These are phyloP conservation scores for Dipteronia sinensis DNA, from an alignment of 345 rosid species.

Conservation along the genomic window DNA sequence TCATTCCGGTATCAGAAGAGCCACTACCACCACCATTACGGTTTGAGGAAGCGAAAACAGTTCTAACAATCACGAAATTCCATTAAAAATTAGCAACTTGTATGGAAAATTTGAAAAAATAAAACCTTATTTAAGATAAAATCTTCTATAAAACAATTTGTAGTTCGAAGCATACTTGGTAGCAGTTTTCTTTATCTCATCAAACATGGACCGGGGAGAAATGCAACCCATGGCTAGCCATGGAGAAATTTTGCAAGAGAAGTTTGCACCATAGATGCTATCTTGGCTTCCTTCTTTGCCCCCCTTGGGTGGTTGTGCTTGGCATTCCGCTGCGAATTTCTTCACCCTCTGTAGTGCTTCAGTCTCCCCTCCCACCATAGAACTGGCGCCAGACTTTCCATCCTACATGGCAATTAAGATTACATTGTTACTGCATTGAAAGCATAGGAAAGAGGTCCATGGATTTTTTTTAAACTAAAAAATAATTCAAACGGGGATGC, in stretches of 20 bases:
- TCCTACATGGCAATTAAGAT: constrained; percentile 43
- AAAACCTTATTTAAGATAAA: not conserved
- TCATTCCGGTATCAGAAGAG: constrained; percentile 56
- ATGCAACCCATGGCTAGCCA: constrained; percentile 91
- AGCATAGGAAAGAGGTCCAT: not conserved
- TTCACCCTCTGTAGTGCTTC: constrained; percentile 81
- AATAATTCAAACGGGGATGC: not conserved
- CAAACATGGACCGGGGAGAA: constrained; percentile 91
- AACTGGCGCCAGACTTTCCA: constrained; percentile 51
- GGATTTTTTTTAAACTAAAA: not conserved
- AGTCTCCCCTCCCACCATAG: constrained; percentile 95
- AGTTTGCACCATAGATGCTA: constrained; percentile 86
- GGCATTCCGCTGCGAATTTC: constrained; percentile 80
- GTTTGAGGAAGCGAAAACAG: constrained; percentile 31
- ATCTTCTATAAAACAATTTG: not conserved
- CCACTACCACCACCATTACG: constrained; percentile 37
- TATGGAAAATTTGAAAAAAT: not conserved
- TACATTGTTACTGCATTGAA: constrained; percentile 16
- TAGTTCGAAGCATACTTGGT: constrained; percentile 38
- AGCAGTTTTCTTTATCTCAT: constrained; percentile 87
- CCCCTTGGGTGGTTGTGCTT: constrained; percentile 72
- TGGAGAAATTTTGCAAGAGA: constrained; percentile 94
- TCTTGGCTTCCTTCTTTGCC: constrained; percentile 49
- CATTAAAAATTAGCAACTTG: constrained; percentile 17
- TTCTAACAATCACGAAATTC: constrained; percentile 31